These are phyloP conservation scores for Lactarius psammicola DNA, from an alignment of 768 basidiomycete species.

Conservation along the genomic window DNA sequence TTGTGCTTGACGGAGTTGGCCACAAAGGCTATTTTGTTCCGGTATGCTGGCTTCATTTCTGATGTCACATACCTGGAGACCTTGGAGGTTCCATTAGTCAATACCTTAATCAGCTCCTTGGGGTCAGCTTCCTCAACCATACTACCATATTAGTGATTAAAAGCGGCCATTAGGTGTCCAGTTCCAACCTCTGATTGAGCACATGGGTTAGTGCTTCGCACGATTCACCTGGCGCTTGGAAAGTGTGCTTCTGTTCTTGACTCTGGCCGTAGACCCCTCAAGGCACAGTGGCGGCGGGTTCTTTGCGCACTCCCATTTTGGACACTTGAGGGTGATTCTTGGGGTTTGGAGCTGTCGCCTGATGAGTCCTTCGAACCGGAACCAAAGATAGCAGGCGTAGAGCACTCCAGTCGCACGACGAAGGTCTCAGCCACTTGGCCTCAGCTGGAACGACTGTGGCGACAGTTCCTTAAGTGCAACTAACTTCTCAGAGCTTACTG, in stretches of 20 bases:
- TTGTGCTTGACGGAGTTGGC: background rate
- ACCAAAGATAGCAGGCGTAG: background rate
- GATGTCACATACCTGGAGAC: background rate
- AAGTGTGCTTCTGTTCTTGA: background rate
- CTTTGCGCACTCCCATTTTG: conserved; percentile 17
- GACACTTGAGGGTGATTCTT: background rate
- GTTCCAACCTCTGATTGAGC: background rate
- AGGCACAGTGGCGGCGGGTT: background rate
- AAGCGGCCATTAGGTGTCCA: background rate
- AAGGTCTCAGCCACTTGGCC: background rate
- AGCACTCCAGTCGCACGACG: background rate
- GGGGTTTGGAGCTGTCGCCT: background rate
- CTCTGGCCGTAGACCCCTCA: background rate
- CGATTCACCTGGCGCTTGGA: conserved; percentile 2
- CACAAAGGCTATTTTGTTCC: background rate
- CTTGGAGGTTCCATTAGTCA: conserved; percentile 9
- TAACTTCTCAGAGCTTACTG: background rate
- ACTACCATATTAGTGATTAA: background rate
- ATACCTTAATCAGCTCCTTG: background rate
- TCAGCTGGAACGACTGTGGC: background rate
- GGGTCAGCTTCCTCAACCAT: background rate
- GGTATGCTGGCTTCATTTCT: background rate
- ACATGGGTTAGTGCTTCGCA: conserved; percentile 15
- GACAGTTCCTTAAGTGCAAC: background rate
- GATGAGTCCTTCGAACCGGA: background rate